Evolutionary conservation across 1,284 basidiomycete genomes (phyloP).

Genomic region (Agaricales sp.): DNA sequence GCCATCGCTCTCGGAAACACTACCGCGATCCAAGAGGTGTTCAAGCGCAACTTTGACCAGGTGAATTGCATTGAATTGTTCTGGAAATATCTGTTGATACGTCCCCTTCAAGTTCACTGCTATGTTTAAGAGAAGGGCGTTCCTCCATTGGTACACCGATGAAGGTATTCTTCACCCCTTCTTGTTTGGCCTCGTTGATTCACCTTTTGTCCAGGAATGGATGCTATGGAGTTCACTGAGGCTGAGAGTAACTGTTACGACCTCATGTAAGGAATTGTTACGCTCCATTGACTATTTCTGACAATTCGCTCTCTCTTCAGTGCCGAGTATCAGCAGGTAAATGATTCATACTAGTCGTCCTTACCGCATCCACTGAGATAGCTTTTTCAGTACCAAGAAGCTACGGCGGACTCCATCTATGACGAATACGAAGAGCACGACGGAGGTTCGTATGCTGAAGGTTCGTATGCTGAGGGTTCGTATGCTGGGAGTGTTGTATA

Average conservation of each 20-base stretch:
- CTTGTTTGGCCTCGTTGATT: background rate
- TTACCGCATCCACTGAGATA: no score
- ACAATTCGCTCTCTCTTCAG: slow-evolving; percentile 22
- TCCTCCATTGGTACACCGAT: slow-evolving; percentile 61
- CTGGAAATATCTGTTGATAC: background rate
- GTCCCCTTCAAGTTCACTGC: slow-evolving; percentile 46
- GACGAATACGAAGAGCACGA: slow-evolving; percentile 20
- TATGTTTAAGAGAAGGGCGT: slow-evolving; percentile 81
- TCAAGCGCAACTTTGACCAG: slow-evolving; percentile 69
- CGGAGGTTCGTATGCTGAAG: no score
- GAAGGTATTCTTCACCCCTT: background rate
- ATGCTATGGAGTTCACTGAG: slow-evolving; percentile 87
- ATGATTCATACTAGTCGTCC: slow-evolving; percentile 6
- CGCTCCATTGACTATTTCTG: slow-evolving; percentile 3
- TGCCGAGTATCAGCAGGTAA: slow-evolving; percentile 64
- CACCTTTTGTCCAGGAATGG: slow-evolving; percentile 88
- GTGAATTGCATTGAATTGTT: slow-evolving; percentile 22
- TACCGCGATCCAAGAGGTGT: slow-evolving; percentile 84
- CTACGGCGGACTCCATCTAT: slow-evolving; percentile 32
- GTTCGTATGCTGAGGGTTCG: background rate
- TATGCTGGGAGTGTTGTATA: background rate
- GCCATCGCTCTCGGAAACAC: slow-evolving; percentile 80
- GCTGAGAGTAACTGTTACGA: slow-evolving; percentile 80
- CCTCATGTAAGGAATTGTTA: slow-evolving; percentile 48
- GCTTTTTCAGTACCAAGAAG: slow-evolving; percentile 51